Evolutionary conservation across 2,329 filamentous ascomycete genomes (phyloP).

Genomic region (Lachnellula hyalina): DNA sequence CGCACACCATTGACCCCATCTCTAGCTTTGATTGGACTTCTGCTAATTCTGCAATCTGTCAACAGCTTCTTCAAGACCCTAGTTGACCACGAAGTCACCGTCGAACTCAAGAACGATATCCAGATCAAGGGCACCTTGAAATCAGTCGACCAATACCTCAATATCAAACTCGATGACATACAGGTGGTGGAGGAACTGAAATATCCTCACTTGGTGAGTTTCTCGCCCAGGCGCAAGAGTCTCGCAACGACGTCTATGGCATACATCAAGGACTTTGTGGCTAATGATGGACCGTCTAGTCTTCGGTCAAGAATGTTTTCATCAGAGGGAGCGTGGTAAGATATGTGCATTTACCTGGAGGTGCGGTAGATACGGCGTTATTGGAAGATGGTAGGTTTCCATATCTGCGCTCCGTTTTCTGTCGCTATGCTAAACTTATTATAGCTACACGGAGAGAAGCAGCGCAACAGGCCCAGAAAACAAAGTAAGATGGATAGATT

Average conservation of each 20-base stretch:
- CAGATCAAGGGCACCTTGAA: conserved; percentile 93
- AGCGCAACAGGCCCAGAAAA: conserved; percentile 44
- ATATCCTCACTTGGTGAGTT: conserved; percentile 80
- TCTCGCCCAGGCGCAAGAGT: neutral
- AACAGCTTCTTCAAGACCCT: conserved; percentile 96
- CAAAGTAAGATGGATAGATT: conserved; percentile 32
- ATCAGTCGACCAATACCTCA: conserved; percentile 97
- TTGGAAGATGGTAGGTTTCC: conserved; percentile 60
- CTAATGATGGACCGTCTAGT: conserved; percentile 36
- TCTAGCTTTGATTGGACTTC: neutral
- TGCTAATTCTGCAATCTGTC: neutral
- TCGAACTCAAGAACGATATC: conserved; percentile 99
- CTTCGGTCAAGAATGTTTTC: conserved; percentile 72
- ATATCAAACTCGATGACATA: conserved; percentile 98
- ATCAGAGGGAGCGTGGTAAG: conserved; percentile 70
- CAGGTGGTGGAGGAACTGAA: conserved; percentile 87
- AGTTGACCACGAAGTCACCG: conserved; percentile 93
- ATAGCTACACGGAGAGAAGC: conserved; percentile 37
- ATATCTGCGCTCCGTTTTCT: neutral
- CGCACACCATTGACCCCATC: neutral
- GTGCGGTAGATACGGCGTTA: conserved; percentile 62
- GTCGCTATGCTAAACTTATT: conserved; percentile 9
- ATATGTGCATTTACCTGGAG: conserved; percentile 65
- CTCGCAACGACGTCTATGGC: too few species aligned
- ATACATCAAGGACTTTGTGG: neutral